Evolutionary conservation across 2,329 filamentous ascomycete genomes (phyloP).

Genomic region (Lithohypha guttulata): DNA sequence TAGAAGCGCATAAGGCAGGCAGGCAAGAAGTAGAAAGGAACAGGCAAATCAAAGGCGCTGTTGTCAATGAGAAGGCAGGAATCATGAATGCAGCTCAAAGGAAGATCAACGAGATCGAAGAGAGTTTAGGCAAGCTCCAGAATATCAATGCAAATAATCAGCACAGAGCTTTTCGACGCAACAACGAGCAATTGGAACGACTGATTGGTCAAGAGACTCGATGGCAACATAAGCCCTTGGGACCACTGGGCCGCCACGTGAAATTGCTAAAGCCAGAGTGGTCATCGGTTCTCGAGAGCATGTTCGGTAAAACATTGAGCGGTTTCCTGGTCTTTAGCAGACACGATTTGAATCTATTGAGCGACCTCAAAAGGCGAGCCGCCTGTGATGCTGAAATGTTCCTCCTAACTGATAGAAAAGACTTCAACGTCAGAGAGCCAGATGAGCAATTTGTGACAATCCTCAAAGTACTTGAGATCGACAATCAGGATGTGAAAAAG

Average conservation of each 20-base stretch:
- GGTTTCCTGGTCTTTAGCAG: constrained; percentile 75
- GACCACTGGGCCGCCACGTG: constrained; percentile 71
- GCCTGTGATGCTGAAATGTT: constrained; percentile 49
- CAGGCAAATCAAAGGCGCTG: constrained; percentile 24
- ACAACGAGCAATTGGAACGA: constrained; percentile 9
- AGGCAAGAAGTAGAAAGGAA: constrained; percentile 28
- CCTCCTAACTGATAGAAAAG: constrained; percentile 43
- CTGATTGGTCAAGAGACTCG: constrained; percentile 56
- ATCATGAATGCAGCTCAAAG: constrained; percentile 34
- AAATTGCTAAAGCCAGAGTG: constrained; percentile 68
- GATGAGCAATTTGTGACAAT: constrained; percentile 63
- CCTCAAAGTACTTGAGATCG: constrained; percentile 66
- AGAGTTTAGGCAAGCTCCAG: constrained; percentile 37
- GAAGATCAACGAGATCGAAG: constrained; percentile 43
- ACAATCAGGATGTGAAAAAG: constrained; percentile 65
- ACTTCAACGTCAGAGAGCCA: constrained; percentile 48
- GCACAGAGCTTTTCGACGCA: constrained; percentile 51
- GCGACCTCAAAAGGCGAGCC: constrained; percentile 38
- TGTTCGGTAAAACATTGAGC: constrained; percentile 58
- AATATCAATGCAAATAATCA: constrained; percentile 48
- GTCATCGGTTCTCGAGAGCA: constrained; percentile 70
- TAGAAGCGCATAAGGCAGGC: constrained; percentile 33
- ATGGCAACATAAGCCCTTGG: constrained; percentile 64
- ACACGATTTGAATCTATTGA: constrained; percentile 60
- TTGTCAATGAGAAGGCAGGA: constrained; percentile 9